These are phyloP conservation scores for Cyclostephanos tholiformis DNA, from an alignment of 108 stramenopile genomes.

Conservation along the genomic window DNA sequence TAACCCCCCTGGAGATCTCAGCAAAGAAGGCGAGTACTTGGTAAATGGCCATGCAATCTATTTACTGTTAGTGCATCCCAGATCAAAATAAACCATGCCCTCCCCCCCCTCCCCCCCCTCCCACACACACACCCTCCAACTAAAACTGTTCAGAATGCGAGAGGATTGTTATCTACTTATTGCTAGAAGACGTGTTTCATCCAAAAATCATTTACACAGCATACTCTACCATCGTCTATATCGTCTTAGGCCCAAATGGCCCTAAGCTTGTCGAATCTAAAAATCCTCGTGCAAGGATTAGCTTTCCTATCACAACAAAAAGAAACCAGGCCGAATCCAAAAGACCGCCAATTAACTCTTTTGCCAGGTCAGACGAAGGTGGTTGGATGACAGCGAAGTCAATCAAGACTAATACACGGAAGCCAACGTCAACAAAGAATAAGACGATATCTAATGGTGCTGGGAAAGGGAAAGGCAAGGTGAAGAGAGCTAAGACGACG, in stretches of 20 bases:
- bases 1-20: constrained; percentile 74
- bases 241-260: constrained; percentile 29
- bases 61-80: neutral
- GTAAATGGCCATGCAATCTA: constrained; percentile 45
- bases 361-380: constrained; percentile 33
- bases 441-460: constrained; percentile 11
- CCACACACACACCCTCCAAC: no score
- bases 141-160: constrained; percentile 22
- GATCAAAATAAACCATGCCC: neutral
- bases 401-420: neutral
- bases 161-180: constrained; percentile 26
- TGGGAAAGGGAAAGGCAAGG: constrained; percentile 35
- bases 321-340: constrained; percentile 8
- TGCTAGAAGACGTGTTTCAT: constrained; percentile 60
- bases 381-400: constrained; percentile 48
- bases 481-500: constrained; percentile 2
- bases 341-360: constrained; percentile 17
- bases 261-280: constrained; percentile 26
- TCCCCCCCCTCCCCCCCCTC: neutral
- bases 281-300: constrained; percentile 33
- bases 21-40: constrained; percentile 67
- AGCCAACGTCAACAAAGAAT: constrained; percentile 23
- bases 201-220: constrained; percentile 53
- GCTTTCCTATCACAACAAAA: constrained; percentile 31
- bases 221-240: constrained; percentile 48